Percentiles rank a stretch among this genome's conserved stretches.
These are phyloP conservation scores for Afroboletus lepidellus DNA, from an alignment of 1,284 basidiomycete species.

Conservation along the genomic window DNA sequence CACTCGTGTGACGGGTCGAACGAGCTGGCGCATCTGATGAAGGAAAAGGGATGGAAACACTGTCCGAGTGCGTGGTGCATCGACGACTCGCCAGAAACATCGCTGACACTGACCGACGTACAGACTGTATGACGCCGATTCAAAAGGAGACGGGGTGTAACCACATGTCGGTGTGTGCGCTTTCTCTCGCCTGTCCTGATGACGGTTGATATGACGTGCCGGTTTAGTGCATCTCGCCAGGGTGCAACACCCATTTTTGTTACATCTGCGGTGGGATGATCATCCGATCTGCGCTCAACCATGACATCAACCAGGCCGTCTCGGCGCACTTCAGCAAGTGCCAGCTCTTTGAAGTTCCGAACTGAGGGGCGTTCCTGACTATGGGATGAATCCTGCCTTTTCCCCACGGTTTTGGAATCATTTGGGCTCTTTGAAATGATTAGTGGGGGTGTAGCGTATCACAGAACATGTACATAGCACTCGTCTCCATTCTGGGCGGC, in stretches of 20 bases:
- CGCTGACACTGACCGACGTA: not conserved
- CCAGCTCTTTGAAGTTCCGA: conserved; percentile 38
- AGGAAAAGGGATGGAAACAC: conserved; percentile 54
- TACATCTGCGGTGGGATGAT: conserved; percentile 56
- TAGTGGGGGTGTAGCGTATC: too few species aligned
- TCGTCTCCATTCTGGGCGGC: too few species aligned
- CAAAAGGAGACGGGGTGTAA: conserved; percentile 61
- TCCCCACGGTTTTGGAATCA: too few species aligned
- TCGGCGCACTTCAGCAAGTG: conserved; percentile 48
- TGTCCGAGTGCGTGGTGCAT: conserved; percentile 47
- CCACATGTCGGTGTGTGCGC: conserved; percentile 56
- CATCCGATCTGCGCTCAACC: conserved; percentile 44
- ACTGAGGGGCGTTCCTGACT: conserved; percentile 14
- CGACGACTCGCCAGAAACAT: not conserved
- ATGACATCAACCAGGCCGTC: conserved; percentile 43
- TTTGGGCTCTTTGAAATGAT: too few species aligned
- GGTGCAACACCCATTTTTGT: conserved; percentile 66
- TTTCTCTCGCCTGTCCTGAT: too few species aligned
- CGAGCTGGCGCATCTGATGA: conserved; percentile 54
- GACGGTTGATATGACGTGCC: not conserved
- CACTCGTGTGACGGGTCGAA: conserved; percentile 60
- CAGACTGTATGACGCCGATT: conserved; percentile 59
- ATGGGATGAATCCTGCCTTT: too few species aligned
- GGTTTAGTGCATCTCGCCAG: conserved; percentile 53
- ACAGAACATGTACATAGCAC: too few species aligned